These are phyloP conservation scores for Pseudocercospora cruenta DNA, from an alignment of 2,329 filamentous ascomycete genomes.

Conservation along the genomic window DNA sequence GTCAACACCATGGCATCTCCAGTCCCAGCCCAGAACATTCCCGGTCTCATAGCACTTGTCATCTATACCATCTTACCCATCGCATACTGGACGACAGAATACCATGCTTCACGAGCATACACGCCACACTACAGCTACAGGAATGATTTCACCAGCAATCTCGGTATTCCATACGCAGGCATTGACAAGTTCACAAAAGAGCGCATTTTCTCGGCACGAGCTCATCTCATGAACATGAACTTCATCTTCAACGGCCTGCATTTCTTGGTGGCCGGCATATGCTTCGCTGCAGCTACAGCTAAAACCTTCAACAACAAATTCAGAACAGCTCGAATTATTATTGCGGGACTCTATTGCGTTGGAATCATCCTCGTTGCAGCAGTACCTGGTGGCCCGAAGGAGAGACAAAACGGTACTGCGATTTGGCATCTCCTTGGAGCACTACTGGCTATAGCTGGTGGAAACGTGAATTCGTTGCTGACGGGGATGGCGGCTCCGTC, in stretches of 20 bases:
- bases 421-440: constrained; percentile 18
- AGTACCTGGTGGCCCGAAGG: constrained; percentile 14
- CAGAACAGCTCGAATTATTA: neutral
- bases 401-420: constrained; percentile 7
- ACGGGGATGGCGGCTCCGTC: constrained; percentile 10
- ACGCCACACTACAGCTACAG: constrained; percentile 18
- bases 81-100: constrained; percentile 19
- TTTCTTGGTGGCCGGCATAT: constrained; percentile 14
- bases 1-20: neutral
- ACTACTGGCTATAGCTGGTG: constrained; percentile 9
- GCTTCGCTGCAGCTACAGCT: constrained; percentile 9
- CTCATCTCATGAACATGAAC: constrained; percentile 19
- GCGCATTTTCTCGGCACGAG: constrained; percentile 10
- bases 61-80: constrained; percentile 14
- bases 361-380: constrained; percentile 18
- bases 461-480: constrained; percentile 19
- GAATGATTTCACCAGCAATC: constrained; percentile 20
- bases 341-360: constrained; percentile 12
- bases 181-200: constrained; percentile 5
- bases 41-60: constrained; percentile 14
- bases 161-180: constrained; percentile 17
- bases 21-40: neutral
- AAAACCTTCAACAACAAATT: neutral
- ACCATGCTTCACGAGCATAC: constrained; percentile 14
- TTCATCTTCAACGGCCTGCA: constrained; percentile 16